These are phyloP conservation scores for Leptosphaerulina australis DNA, from an alignment of 2,329 filamentous ascomycete genomes.

Conservation along the genomic window DNA sequence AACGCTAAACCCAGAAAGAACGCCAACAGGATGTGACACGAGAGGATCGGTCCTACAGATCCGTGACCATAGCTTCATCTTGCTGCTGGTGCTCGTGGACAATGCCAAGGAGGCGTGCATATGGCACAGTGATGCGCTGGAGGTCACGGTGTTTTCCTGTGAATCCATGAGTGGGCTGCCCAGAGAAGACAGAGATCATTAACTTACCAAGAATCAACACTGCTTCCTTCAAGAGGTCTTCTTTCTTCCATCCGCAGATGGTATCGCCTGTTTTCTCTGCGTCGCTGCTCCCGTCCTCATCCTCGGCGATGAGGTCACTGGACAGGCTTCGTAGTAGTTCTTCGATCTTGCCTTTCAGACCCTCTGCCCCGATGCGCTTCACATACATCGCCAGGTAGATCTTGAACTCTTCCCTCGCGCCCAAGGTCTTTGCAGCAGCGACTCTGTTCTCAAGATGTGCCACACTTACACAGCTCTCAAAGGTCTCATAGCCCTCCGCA, in stretches of 20 bases:
- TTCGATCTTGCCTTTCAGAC: slow-evolving; percentile 84
- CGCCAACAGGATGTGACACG: not conserved
- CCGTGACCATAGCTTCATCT: slow-evolving; percentile 45
- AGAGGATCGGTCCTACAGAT: slow-evolving; percentile 29
- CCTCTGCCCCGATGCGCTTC: slow-evolving; percentile 91
- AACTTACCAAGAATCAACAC: slow-evolving; percentile 82
- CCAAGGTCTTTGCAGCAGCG: slow-evolving; percentile 83
- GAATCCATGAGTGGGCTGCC: slow-evolving; percentile 43
- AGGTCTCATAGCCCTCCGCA: slow-evolving; percentile 87
- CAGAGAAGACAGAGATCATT: not conserved
- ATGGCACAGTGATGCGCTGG: slow-evolving; percentile 92
- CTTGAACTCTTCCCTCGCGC: slow-evolving; percentile 88
- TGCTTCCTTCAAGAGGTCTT: slow-evolving; percentile 85
- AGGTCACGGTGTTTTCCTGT: slow-evolving; percentile 93
- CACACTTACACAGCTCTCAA: slow-evolving; percentile 89
- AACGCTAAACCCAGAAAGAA: slow-evolving; percentile 14
- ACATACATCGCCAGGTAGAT: slow-evolving; percentile 98
- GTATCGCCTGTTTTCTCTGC: slow-evolving; percentile 65
- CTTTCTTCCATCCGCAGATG: slow-evolving; percentile 89
- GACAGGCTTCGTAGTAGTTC: slow-evolving; percentile 84
- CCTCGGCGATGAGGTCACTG: slow-evolving; percentile 68
- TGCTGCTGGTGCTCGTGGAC: slow-evolving; percentile 36
- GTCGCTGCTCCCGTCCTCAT: slow-evolving; percentile 63
- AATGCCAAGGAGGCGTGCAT: slow-evolving; percentile 66
- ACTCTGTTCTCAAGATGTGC: slow-evolving; percentile 95